These are phyloP conservation scores for Candida ortonii DNA, from an alignment of 805 yeast genomes.

Conservation along the genomic window DNA sequence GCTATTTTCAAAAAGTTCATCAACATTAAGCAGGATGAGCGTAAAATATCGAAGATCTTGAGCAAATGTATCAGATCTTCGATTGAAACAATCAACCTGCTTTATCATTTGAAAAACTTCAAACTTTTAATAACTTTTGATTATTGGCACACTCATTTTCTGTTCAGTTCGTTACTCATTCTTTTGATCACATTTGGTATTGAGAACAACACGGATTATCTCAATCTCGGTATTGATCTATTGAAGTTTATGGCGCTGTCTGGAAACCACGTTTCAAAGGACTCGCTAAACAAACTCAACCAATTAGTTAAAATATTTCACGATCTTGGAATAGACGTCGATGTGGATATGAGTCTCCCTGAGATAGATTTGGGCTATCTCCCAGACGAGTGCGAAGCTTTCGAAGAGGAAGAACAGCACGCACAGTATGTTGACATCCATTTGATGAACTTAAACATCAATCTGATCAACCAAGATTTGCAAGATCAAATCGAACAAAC, in stretches of 20 bases:
- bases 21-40: conserved; percentile 14
- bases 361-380: conserved; percentile 9
- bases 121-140: conserved; percentile 36
- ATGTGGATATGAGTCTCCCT: conserved; percentile 15
- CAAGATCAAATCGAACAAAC: conserved; percentile 17
- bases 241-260: conserved; percentile 28
- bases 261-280: conserved; percentile 29
- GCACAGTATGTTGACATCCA: conserved; percentile 14
- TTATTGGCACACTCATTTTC: conserved; percentile 39
- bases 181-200: conserved; percentile 22
- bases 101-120: conserved; percentile 27
- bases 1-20: conserved; percentile 34
- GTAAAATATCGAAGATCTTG: conserved; percentile 27
- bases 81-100: conserved; percentile 30
- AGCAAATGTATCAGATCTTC: conserved; percentile 33
- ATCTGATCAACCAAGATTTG: conserved; percentile 16
- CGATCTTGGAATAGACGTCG: conserved; percentile 18
- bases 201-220: conserved; percentile 10
- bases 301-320: conserved; percentile 22
- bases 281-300: conserved; percentile 25
- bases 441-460: conserved; percentile 14
- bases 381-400: conserved; percentile 6
- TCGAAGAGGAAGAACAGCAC: conserved; percentile 8
- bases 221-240: conserved; percentile 24
- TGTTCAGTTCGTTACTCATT: conserved; percentile 35